Conservation (phyloP, 345 rosid species). For the Eutrema heterophyllum region DNA sequence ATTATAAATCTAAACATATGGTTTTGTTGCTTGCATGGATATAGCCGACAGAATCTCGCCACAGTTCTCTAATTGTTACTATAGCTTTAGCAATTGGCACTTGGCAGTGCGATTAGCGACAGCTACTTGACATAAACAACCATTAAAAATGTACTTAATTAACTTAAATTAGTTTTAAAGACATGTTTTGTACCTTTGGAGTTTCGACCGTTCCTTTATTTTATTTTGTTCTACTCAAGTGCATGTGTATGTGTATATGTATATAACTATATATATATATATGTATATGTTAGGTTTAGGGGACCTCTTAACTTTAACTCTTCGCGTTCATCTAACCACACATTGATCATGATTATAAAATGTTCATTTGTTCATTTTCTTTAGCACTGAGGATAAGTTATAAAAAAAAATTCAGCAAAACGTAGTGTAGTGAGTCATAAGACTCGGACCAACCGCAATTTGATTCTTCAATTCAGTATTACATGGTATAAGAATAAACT, state of each 20-base stretch:
- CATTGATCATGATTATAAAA: background rate
- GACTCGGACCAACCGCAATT: background rate
- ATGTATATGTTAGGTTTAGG: background rate
- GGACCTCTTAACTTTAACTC: background rate
- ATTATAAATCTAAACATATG: background rate
- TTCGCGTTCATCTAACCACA: slow-evolving; percentile 1
- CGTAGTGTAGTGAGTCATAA: background rate
- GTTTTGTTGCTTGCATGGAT: slow-evolving; percentile 14
- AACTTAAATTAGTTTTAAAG: background rate
- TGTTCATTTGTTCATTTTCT: background rate
- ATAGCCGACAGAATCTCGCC: slow-evolving; percentile 17
- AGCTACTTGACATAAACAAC: background rate
- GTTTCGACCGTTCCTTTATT: slow-evolving; percentile 18
- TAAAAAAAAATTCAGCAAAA: background rate
- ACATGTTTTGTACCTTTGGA: background rate
- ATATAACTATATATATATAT: too few species aligned
- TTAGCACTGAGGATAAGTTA: background rate
- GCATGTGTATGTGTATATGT: background rate
- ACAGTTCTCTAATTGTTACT: background rate
- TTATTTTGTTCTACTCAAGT: background rate
- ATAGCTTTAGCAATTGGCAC: background rate
- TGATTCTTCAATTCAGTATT: background rate
- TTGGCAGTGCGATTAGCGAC: slow-evolving; percentile 24
- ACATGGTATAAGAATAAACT: background rate
- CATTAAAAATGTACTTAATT: background rate